Percentiles rank a stretch among this genome's conserved stretches.
Evolutionary conservation across 306 rosid species (phyloP).

Genomic region (Prosopis cineraria): DNA sequence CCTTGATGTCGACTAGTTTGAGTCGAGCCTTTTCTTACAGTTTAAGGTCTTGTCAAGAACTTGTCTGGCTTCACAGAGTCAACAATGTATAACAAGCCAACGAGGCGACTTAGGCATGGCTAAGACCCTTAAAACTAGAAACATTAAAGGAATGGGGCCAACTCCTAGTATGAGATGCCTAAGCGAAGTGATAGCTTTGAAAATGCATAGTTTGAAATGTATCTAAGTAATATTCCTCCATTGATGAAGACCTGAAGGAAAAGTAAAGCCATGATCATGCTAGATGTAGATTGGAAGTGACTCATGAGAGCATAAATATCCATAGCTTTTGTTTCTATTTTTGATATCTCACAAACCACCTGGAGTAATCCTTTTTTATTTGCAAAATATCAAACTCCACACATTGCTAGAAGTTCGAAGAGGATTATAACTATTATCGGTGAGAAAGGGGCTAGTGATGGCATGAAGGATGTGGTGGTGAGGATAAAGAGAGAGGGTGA

Average conservation of each 20-base stretch:
- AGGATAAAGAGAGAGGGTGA: no score
- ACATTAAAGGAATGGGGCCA: slow-evolving; percentile 61
- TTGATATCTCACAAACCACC: no score
- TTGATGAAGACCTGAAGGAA: slow-evolving; percentile 64
- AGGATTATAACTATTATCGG: no score
- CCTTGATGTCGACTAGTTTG: slow-evolving; percentile 66
- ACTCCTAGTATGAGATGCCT: slow-evolving; percentile 77
- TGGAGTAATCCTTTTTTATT: no score
- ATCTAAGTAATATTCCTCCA: slow-evolving; percentile 70
- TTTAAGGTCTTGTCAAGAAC: slow-evolving; percentile 73
- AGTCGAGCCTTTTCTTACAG: slow-evolving; percentile 49
- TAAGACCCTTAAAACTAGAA: slow-evolving; percentile 55
- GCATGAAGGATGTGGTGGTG: no score
- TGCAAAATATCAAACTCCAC: no score
- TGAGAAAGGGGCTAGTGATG: no score
- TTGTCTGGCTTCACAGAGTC: slow-evolving; percentile 58
- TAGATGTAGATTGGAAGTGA: no score
- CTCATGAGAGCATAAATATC: no score
- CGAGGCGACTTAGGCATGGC: slow-evolving; percentile 91
- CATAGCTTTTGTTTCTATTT: no score
- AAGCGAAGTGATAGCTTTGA: slow-evolving; percentile 50
- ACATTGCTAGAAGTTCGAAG: no score
- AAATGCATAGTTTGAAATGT: slow-evolving; percentile 73
- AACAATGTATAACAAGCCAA: slow-evolving; percentile 80
- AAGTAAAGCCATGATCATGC: no score